A percentile compares a stretch with the other conserved stretches of the same genome.
Conservation (phyloP, 192 early-diverging fungal species). For the Borealophlyctis nickersoniae region DNA sequence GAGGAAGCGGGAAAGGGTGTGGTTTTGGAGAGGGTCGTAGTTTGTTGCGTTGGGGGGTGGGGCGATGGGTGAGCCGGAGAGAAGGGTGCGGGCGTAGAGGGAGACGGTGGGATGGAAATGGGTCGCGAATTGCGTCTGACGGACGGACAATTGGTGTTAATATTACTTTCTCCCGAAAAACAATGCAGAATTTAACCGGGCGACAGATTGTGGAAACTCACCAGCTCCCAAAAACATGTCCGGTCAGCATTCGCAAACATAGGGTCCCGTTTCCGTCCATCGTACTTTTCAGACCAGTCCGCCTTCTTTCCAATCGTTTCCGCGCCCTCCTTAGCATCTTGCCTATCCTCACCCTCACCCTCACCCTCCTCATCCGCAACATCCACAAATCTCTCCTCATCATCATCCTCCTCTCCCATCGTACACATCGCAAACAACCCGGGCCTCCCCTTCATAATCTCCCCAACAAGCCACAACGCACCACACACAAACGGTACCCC, state of each 20-base stretch:
- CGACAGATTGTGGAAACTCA: constrained; percentile 39
- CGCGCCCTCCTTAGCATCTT: constrained; percentile 8
- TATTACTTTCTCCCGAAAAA: background rate
- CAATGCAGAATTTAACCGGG: background rate
- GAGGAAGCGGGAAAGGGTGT: constrained; percentile 89
- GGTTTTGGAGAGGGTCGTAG: constrained; percentile 78
- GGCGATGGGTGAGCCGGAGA: constrained; percentile 65
- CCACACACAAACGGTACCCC: constrained; percentile 85
- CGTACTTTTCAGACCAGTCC: constrained; percentile 51
- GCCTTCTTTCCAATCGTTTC: constrained; percentile 15
- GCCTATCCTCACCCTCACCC: constrained; percentile 6
- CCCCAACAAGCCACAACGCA: constrained; percentile 74
- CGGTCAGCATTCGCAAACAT: constrained; percentile 74
- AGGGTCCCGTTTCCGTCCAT: constrained; percentile 85
- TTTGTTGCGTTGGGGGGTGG: constrained; percentile 60
- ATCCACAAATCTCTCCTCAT: constrained; percentile 67
- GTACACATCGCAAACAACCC: constrained; percentile 63
- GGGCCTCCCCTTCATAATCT: constrained; percentile 55
- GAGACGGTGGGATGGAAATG: constrained; percentile 93
- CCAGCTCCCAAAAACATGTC: constrained; percentile 90
- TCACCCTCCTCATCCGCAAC: constrained; percentile 40
- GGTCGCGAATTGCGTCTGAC: constrained; percentile 57
- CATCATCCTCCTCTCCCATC: constrained; percentile 70
- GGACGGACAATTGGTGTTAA: background rate
- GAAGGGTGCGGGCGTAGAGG: constrained; percentile 73